Evolutionary conservation across 1,284 basidiomycete genomes (phyloP).

Genomic region (Grifola frondosa): DNA sequence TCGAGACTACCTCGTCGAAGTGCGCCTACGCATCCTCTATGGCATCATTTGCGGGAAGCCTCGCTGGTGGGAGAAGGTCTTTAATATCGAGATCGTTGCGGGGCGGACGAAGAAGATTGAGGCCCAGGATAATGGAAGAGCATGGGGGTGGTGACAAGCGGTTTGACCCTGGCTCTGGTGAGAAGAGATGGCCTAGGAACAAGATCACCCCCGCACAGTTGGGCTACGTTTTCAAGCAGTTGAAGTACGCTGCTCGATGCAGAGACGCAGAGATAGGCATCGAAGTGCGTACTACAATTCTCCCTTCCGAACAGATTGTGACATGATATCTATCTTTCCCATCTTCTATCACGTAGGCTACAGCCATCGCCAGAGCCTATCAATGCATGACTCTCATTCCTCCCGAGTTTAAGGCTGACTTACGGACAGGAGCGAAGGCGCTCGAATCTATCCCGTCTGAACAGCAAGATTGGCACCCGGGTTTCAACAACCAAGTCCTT

Average conservation of each 20-base stretch:
- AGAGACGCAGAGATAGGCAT: conserved; percentile 39
- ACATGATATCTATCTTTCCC: too few relatives aligned
- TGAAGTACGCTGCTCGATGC: conserved; percentile 44
- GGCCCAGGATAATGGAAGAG: conserved; percentile 8
- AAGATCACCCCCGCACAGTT: conserved; percentile 5
- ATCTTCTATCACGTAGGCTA: too few relatives aligned
- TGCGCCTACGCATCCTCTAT: conserved; percentile 7
- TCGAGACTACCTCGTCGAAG: conserved; percentile 6
- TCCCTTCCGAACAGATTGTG: too few relatives aligned
- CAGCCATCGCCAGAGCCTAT: too few relatives aligned
- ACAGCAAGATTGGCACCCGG: conserved; percentile 4
- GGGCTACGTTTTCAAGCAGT: conserved; percentile 49
- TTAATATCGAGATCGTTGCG: neutral
- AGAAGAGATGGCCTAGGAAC: conserved; percentile 9
- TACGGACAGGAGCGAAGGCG: neutral
- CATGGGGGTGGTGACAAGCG: conserved; percentile 6
- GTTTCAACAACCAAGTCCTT: conserved; percentile 3
- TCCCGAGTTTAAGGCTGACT: neutral
- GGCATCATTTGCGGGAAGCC: conserved; percentile 6
- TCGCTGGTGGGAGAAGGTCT: conserved; percentile 10
- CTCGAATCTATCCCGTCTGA: conserved; percentile 2
- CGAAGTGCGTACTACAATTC: conserved; percentile 33
- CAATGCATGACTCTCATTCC: conserved; percentile 1
- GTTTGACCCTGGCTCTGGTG: neutral
- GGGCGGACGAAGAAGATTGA: conserved; percentile 8